Evolutionary conservation across 768 basidiomycete genomes (phyloP).

Genomic region (Asterophora parasitica): DNA sequence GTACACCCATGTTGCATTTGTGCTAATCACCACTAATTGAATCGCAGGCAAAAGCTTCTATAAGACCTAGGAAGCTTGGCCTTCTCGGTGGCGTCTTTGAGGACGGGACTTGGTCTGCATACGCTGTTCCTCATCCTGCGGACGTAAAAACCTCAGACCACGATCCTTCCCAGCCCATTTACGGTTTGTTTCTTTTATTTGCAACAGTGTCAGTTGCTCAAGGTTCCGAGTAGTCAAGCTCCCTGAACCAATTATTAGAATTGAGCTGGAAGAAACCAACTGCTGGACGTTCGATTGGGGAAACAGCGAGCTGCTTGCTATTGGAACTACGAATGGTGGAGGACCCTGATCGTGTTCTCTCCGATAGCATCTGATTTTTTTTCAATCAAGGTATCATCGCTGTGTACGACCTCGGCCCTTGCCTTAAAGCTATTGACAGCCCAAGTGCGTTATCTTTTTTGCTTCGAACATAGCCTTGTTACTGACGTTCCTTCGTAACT

Average conservation of each 20-base stretch:
- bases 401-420: conserved; percentile 48
- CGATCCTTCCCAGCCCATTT: conserved; percentile 36
- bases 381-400: conserved; percentile 66
- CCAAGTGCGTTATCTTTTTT: conserved; percentile 24
- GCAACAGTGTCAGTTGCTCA: background rate
- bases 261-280: conserved; percentile 72
- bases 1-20: conserved; percentile 9
- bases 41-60: conserved; percentile 8
- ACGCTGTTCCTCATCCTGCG: conserved; percentile 74
- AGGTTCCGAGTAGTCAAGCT: conserved; percentile 41
- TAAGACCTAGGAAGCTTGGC: conserved; percentile 60
- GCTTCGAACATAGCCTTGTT: background rate
- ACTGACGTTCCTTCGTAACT: background rate
- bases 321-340: conserved; percentile 86
- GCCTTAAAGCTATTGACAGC: conserved; percentile 29
- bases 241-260: conserved; percentile 59
- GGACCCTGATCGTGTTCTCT: background rate
- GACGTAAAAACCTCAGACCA: conserved; percentile 32
- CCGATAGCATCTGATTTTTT: conserved; percentile 54
- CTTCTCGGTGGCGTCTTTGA: conserved; percentile 81
- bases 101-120: conserved; percentile 81
- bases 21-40: background rate
- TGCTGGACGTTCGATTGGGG: conserved; percentile 88
- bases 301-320: conserved; percentile 75
- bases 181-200: conserved; percentile 35